Evolutionary conservation across 768 basidiomycete species (phyloP).

Genomic region (Macrolepiota albuminosa): DNA sequence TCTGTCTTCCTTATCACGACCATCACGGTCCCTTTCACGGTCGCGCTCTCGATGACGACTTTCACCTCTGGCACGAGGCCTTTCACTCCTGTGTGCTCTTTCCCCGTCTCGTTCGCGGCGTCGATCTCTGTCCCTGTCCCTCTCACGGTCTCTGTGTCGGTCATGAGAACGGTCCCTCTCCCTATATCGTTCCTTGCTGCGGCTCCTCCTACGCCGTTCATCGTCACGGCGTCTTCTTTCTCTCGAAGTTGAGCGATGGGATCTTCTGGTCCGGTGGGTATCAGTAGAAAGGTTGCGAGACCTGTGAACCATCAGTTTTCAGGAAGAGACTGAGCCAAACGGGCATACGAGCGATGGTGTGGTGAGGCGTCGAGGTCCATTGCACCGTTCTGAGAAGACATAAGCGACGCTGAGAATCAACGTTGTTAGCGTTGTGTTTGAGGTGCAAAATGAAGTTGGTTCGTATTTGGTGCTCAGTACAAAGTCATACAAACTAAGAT

Average conservation of each 20-base stretch:
- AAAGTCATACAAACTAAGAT: slow-evolving; percentile 12
- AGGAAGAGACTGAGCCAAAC: not conserved
- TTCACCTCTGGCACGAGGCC: slow-evolving; percentile 47
- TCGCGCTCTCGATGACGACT: slow-evolving; percentile 52
- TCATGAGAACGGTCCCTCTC: slow-evolving; percentile 56
- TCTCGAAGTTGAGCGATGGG: slow-evolving; percentile 68
- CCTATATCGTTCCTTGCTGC: slow-evolving; percentile 54
- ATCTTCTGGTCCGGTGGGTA: slow-evolving; percentile 67
- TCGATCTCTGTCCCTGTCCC: slow-evolving; percentile 40
- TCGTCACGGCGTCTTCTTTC: slow-evolving; percentile 55
- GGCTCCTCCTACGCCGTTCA: slow-evolving; percentile 58
- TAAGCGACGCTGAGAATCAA: slow-evolving; percentile 13
- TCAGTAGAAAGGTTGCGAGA: slow-evolving; percentile 76
- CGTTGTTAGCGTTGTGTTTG: not conserved
- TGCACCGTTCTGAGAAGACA: slow-evolving; percentile 47
- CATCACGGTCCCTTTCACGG: slow-evolving; percentile 35
- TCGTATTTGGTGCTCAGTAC: slow-evolving; percentile 9
- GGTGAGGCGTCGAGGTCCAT: slow-evolving; percentile 66
- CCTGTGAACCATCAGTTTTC: slow-evolving; percentile 23
- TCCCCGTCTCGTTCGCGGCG: slow-evolving; percentile 49
- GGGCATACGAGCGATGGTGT: slow-evolving; percentile 55
- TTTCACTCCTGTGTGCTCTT: slow-evolving; percentile 42
- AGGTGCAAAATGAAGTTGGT: slow-evolving; percentile 12
- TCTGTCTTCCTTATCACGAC: slow-evolving; percentile 39
- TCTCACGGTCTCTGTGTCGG: slow-evolving; percentile 36